Base-by-base conservation (phyloP, 306 rosid species). In the Prosopis cineraria region DNA sequence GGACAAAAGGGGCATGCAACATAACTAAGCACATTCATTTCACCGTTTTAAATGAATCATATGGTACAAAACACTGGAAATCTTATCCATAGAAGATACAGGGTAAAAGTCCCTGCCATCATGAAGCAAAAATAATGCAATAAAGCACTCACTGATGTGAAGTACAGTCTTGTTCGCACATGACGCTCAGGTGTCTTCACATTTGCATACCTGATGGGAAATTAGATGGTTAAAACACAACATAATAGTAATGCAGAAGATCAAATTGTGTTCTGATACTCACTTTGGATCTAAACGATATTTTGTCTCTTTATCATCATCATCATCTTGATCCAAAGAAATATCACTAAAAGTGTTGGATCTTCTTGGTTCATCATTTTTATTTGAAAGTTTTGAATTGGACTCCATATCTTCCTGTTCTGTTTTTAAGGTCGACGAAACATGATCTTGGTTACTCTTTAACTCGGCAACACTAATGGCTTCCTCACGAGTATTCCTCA, bases 241-340 rank as follows among this genome's bases (percentile, higher is more conserved):
- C 39, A 79, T 25, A 59, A 74, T 24, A 78, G 70, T 50, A 68
- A 20, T 52, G 29, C 11, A 29, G 14, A 20, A 64, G 74, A 75
- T 59, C 20, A 74, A 41, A 59, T 27, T 62, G 79, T 76, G 63
- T 30, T 76, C 10, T 2, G 56, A 68, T 80, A 60, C 29, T 82
- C 58, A 95, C 99, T 95, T 87, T 79, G 99, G 99, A 86, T 95
- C 97, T 88, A 95, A 82, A 80, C 99, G 99, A 84, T 95, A 95
- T 93, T 95, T 90, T 71, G 93, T 87, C 88, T 95, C 98, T 72
- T 91, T 92, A 68, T 89, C 99, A 72, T 91, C 97, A 8, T 95
- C 99, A 6, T 95, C 99, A 77, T 95, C 99, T 82, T 89, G 97
- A 71, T 95, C 99, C 77, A 87, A 59, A 13, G 97, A 84, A 72